A percentile compares a stretch with the other conserved stretches of the same genome.
Evolutionary conservation across 1,284 basidiomycete genomes (phyloP).

Genomic region (Cryptococcus sp.): DNA sequence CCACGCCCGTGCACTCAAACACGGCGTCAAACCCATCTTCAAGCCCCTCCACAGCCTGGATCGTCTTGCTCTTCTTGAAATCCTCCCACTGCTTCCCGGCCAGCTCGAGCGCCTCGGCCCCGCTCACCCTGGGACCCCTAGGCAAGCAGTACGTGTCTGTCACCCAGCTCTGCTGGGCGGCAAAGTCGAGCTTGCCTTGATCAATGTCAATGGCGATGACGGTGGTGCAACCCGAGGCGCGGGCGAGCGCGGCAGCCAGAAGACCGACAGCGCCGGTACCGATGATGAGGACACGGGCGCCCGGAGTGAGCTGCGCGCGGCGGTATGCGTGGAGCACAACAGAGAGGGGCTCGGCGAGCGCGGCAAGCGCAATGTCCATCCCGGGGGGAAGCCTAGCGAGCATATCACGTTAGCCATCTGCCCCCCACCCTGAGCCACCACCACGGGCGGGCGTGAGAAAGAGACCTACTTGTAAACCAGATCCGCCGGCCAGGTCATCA

Average conservation of each 20-base stretch:
- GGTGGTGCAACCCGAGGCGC: slow-evolving; percentile 64
- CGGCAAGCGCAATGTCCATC: slow-evolving; percentile 72
- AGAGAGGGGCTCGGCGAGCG: slow-evolving; percentile 85
- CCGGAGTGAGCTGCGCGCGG: slow-evolving; percentile 60
- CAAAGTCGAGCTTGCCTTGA: slow-evolving; percentile 71
- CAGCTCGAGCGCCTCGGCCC: slow-evolving; percentile 63
- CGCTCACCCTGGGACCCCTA: slow-evolving; percentile 48
- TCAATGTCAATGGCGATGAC: slow-evolving; percentile 84
- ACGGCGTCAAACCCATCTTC: slow-evolving; percentile 84
- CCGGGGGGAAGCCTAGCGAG: slow-evolving; percentile 65
- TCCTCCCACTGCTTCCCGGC: slow-evolving; percentile 61
- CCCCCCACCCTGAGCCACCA: neutral
- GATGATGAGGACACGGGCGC: slow-evolving; percentile 75
- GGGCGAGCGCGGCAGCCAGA: slow-evolving; percentile 75
- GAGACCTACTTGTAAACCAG: slow-evolving; percentile 76
- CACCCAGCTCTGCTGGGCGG: slow-evolving; percentile 68
- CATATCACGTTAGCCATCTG: neutral
- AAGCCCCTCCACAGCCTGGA: slow-evolving; percentile 48
- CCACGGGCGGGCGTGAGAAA: neutral
- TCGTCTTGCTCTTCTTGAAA: slow-evolving; percentile 28
- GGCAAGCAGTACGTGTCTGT: slow-evolving; percentile 68
- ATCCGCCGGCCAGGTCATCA: slow-evolving; percentile 82
- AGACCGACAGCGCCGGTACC: slow-evolving; percentile 91
- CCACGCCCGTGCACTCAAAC: slow-evolving; percentile 93
- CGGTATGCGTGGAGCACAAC: slow-evolving; percentile 81